Evolutionary conservation across 2,329 filamentous ascomycete species (phyloP).

Genomic region (Neophaeococcomyces mojaviensis): DNA sequence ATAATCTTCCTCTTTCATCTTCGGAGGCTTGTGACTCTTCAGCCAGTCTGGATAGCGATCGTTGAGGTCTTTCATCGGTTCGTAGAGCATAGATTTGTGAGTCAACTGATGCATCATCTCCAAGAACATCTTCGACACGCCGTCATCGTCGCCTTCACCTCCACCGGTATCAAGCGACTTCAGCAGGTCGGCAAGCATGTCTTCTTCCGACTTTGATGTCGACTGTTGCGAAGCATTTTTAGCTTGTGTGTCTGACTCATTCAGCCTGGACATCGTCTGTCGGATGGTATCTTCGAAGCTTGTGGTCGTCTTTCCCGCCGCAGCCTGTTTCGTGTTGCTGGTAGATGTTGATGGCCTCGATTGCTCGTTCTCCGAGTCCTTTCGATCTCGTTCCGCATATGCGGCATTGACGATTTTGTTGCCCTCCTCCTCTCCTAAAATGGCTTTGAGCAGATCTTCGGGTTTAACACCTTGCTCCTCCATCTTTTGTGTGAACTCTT

Average conservation of each 20-base stretch:
- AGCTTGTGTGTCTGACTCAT: conserved; percentile 75
- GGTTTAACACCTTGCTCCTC: conserved; percentile 26
- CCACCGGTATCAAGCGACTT: conserved; percentile 71
- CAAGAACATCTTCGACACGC: conserved; percentile 89
- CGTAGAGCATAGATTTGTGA: conserved; percentile 95
- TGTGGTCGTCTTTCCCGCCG: not conserved
- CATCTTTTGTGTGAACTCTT: conserved; percentile 28
- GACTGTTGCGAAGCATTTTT: conserved; percentile 61
- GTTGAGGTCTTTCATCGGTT: conserved; percentile 95
- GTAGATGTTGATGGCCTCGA: conserved; percentile 19
- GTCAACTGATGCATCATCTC: conserved; percentile 99
- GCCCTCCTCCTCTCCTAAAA: conserved; percentile 25
- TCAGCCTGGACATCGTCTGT: conserved; percentile 93
- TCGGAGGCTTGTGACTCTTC: conserved; percentile 61
- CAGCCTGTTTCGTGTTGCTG: conserved; percentile 22
- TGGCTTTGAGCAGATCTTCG: conserved; percentile 26
- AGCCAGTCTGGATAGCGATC: conserved; percentile 91
- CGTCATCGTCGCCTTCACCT: conserved; percentile 53
- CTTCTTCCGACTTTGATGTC: conserved; percentile 55
- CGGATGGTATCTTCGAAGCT: conserved; percentile 85
- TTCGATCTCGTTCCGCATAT: conserved; percentile 16
- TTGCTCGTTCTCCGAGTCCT: conserved; percentile 18
- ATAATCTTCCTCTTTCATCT: conserved; percentile 60
- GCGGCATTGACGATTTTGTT: conserved; percentile 13
- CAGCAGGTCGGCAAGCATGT: conserved; percentile 85